Base-by-base conservation (phyloP, 331 rosid genomes). In the Ulmus americana region DNA sequence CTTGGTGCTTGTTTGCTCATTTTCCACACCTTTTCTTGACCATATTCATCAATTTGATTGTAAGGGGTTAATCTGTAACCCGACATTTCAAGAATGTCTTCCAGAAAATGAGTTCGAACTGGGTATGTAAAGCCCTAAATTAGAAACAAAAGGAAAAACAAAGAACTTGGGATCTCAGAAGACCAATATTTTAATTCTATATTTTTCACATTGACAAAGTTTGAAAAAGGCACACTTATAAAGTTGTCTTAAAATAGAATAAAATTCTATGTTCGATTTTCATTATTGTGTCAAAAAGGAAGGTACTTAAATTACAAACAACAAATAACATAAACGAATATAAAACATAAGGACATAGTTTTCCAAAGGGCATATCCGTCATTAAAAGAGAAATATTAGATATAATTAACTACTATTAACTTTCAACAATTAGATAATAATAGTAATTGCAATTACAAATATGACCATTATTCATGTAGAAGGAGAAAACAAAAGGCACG, bases 31-130 rank as follows among this genome's bases (percentile, higher is more conserved):
- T 79, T 90, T 54, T 90, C 97, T 81, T 87, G 99, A 65, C 97
- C 99, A 76, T 87, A 90, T 79, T 94, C 97, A 74, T 87, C 99
- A 69, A 84, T 82, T 84, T 94, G 99, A 83, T 94, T 94, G 74
- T 77, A 73, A 49, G 82, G 83, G 44, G 92, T 90, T 75, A 94
- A 83, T 70, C 43, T 80, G 81, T 85, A 94, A 46, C 92, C 88
- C 71, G 85, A 79, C 78, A 72, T 74, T 78, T 90, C 96, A 65
- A 94, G 88, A 81, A 94, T 82, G 81, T 82, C 74, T 81, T 94
- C 99, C 84, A 90, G 84, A 76, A 87, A 94, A 78, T 84, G 86
- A 65, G 86, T 85, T 80, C 8, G 88, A 66, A 94, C 86, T 1
- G 97, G 90, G 79, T 87, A 87, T 52, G 90, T 87, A 75, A 85